These are phyloP conservation scores for Aspergillus indologenus DNA, from an alignment of 495 filamentous ascomycete genomes.

Conservation along the genomic window DNA sequence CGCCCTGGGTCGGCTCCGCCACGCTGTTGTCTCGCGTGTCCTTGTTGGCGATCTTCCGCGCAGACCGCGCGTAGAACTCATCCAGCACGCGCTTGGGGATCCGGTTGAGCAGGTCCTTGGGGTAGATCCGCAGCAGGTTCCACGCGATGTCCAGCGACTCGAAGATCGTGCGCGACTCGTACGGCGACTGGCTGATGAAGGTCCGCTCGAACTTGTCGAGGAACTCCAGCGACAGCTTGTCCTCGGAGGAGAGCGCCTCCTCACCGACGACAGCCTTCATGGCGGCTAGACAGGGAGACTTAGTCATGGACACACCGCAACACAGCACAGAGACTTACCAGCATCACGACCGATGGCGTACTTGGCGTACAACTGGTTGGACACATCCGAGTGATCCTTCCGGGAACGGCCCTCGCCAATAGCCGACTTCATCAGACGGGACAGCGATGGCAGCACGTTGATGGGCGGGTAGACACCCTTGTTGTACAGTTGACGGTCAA, in stretches of 20 bases:
- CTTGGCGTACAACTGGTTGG: conserved; percentile 99
- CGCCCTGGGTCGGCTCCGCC: conserved; percentile 45
- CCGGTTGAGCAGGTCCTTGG: conserved; percentile 95
- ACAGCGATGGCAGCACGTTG: conserved; percentile 97
- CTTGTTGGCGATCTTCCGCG: conserved; percentile 52
- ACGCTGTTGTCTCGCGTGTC: conserved; percentile 72
- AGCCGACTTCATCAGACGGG: conserved; percentile 99
- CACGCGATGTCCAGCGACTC: conserved; percentile 95
- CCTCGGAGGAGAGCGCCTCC: conserved; percentile 90
- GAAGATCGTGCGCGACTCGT: conserved; percentile 84
- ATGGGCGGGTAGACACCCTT: conserved; percentile 97
- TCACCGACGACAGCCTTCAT: conserved; percentile 99
- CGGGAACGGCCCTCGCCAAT: conserved; percentile 96
- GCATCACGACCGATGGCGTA: conserved; percentile 99
- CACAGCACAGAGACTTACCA: conserved; percentile 32
- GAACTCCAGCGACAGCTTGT: conserved; percentile 97
- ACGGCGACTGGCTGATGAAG: conserved; percentile 89
- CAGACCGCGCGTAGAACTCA: conserved; percentile 82
- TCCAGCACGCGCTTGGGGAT: conserved; percentile 92
- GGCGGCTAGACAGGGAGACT: conserved; percentile 52
- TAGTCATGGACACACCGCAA: background rate
- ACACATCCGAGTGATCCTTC: conserved; percentile 95
- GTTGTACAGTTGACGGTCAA: conserved; percentile 93
- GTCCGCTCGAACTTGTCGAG: conserved; percentile 94
- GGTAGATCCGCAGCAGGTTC: conserved; percentile 93